Percentiles rank a stretch among this genome's conserved stretches.
Evolutionary conservation across 2,329 filamentous ascomycete genomes (phyloP).

Genomic region (Lasiodiplodia theobromae): DNA sequence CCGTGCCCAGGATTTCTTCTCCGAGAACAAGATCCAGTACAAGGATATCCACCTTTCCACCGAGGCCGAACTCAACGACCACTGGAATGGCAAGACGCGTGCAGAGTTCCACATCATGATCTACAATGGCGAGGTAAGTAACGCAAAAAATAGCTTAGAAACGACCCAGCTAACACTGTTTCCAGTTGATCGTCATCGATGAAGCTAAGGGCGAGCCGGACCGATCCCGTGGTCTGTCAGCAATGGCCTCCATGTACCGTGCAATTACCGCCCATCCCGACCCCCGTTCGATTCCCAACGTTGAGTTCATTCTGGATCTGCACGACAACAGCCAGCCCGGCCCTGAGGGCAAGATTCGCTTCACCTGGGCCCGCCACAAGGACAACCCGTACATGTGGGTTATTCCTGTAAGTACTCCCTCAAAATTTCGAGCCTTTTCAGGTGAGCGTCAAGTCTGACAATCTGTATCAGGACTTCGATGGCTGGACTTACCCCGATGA

Average conservation of each 20-base stretch:
- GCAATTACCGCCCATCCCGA: conserved; percentile 27
- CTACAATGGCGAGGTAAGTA: conserved; percentile 25
- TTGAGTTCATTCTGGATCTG: conserved; percentile 28
- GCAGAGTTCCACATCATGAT: conserved; percentile 27
- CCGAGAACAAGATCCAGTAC: conserved; percentile 13
- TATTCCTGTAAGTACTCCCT: background rate
- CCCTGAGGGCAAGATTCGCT: conserved; percentile 17
- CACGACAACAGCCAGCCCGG: conserved; percentile 26
- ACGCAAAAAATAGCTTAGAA: too few relatives aligned
- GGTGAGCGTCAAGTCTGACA: background rate
- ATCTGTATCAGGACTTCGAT: background rate
- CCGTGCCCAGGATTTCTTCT: conserved; percentile 11
- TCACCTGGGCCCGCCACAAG: conserved; percentile 25
- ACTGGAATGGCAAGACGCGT: conserved; percentile 2
- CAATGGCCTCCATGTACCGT: conserved; percentile 24
- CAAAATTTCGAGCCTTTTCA: too few relatives aligned
- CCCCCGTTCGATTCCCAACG: conserved; percentile 16
- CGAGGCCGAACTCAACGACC: conserved; percentile 11
- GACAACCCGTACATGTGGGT: conserved; percentile 25
- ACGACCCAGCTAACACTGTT: background rate
- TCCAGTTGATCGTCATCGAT: conserved; percentile 3
- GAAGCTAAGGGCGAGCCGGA: conserved; percentile 13
- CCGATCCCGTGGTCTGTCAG: conserved; percentile 24
- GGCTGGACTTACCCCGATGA: conserved; percentile 17
- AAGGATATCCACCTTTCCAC: conserved; percentile 18